Evolutionary conservation across 495 filamentous ascomycete genomes (phyloP).

Genomic region (Pseudoneurospora amorphoporcata): DNA sequence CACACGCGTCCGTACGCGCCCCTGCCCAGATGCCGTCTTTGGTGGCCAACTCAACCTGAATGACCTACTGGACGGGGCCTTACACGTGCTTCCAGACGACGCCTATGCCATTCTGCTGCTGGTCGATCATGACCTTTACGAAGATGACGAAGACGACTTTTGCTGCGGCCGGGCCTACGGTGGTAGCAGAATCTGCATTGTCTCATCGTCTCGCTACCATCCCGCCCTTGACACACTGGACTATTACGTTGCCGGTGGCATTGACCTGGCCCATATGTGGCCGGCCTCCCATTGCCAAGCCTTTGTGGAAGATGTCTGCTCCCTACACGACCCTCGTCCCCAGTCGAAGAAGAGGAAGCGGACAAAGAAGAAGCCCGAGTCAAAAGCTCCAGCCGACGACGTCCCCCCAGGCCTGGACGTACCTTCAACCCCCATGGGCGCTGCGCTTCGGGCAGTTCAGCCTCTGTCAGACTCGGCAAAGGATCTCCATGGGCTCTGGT

Average conservation of each 20-base stretch:
- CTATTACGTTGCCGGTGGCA: conserved; percentile 10
- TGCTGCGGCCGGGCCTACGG: conserved; percentile 60
- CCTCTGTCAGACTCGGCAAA: conserved; percentile 2
- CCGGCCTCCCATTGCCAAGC: conserved; percentile 48
- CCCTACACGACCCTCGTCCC: background rate
- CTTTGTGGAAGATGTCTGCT: conserved; percentile 33
- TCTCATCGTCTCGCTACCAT: conserved; percentile 50
- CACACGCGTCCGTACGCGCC: conserved; percentile 45
- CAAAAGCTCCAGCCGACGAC: background rate
- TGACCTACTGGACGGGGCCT: conserved; percentile 52
- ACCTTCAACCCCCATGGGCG: conserved; percentile 1
- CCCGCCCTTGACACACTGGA: conserved; percentile 36
- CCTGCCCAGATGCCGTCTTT: conserved; percentile 38
- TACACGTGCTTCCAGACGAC: conserved; percentile 45
- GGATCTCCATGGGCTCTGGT: conserved; percentile 35
- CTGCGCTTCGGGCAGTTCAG: conserved; percentile 7
- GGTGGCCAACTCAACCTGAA: conserved; percentile 48
- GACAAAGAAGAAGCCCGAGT: conserved; percentile 1
- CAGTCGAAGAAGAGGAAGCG: background rate
- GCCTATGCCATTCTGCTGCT: conserved; percentile 51
- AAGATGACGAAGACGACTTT: conserved; percentile 57
- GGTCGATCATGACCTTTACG: conserved; percentile 53
- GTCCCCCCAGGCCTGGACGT: background rate
- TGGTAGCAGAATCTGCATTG: conserved; percentile 47
- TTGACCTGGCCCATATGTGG: conserved; percentile 50